A percentile compares a stretch with the other conserved stretches of the same genome.
Evolutionary conservation across 2,329 filamentous ascomycete species (phyloP).

Genomic region (Aspergillus tanneri): DNA sequence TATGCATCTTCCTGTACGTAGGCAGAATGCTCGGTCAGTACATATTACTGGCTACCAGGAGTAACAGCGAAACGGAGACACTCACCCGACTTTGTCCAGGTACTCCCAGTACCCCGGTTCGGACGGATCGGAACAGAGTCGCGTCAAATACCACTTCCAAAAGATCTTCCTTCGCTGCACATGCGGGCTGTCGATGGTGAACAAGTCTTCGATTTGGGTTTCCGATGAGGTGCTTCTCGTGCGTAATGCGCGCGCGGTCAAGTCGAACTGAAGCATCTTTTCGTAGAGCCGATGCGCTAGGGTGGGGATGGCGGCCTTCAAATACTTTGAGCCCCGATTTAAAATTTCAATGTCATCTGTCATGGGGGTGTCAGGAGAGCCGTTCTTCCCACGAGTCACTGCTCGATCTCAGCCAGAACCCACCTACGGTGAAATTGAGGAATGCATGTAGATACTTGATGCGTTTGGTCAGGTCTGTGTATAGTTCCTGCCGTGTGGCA

Average conservation of each 20-base stretch:
- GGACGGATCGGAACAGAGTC: constrained; percentile 11
- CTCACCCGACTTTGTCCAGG: constrained; percentile 14
- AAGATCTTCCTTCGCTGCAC: constrained; percentile 16
- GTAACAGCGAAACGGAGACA: neutral
- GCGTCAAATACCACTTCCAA: constrained; percentile 18
- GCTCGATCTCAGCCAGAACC: neutral
- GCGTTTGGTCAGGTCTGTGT: constrained; percentile 13
- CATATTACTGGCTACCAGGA: neutral
- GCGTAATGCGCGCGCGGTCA: constrained; percentile 14
- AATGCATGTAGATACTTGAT: constrained; percentile 10
- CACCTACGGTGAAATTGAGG: constrained; percentile 11
- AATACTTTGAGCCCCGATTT: constrained; percentile 12
- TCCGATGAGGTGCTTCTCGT: constrained; percentile 11
- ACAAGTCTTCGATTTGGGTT: constrained; percentile 8
- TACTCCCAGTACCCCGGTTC: constrained; percentile 13
- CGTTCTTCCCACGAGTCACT: neutral
- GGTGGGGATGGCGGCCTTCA: constrained; percentile 7
- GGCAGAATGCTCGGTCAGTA: neutral
- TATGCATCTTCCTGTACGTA: constrained; percentile 12
- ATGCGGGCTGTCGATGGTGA: constrained; percentile 14
- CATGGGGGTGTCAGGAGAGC: neutral
- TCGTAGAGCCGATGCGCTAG: constrained; percentile 14
- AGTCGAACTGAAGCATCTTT: constrained; percentile 17
- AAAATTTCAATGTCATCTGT: constrained; percentile 10
- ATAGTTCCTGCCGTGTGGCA: constrained; percentile 11